These are phyloP conservation scores for Amylocystis lapponica DNA, from an alignment of 768 basidiomycete species.

Conservation along the genomic window DNA sequence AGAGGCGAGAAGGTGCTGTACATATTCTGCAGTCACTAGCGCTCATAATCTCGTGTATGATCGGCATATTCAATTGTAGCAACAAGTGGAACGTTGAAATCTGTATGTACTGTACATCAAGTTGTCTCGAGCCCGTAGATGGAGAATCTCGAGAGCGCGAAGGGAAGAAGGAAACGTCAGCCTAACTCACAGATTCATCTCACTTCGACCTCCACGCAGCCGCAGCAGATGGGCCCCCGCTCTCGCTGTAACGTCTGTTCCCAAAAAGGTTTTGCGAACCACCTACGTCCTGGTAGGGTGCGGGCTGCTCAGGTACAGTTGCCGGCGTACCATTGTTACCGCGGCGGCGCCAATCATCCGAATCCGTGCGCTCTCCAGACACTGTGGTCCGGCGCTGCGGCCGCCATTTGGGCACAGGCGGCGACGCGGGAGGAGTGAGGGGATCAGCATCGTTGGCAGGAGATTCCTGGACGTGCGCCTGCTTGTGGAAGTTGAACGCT, in stretches of 20 bases:
- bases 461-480: background rate
- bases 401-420: background rate
- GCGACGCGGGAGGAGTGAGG: too few species aligned
- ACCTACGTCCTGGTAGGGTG: background rate
- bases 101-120: too few species aligned
- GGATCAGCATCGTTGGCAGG: background rate
- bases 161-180: too few species aligned
- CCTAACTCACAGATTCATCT: background rate
- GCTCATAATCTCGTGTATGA: too few species aligned
- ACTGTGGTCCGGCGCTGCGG: background rate
- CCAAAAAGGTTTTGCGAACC: background rate
- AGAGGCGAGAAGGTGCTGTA: too few species aligned
- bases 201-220: background rate
- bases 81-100: too few species aligned
- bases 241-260: too few species aligned
- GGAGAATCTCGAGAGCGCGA: too few species aligned
- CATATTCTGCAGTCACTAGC: too few species aligned
- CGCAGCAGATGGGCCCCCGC: background rate
- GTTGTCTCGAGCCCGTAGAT: too few species aligned
- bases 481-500: background rate
- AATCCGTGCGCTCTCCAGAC: background rate
- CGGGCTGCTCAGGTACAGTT: background rate
- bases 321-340: background rate
- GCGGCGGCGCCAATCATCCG: background rate
- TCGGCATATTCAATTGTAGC: too few species aligned